Percentiles rank a stretch among this genome's conserved stretches.
These are phyloP conservation scores for Candida sanyiensis DNA, from an alignment of 805 yeast species.

Conservation along the genomic window DNA sequence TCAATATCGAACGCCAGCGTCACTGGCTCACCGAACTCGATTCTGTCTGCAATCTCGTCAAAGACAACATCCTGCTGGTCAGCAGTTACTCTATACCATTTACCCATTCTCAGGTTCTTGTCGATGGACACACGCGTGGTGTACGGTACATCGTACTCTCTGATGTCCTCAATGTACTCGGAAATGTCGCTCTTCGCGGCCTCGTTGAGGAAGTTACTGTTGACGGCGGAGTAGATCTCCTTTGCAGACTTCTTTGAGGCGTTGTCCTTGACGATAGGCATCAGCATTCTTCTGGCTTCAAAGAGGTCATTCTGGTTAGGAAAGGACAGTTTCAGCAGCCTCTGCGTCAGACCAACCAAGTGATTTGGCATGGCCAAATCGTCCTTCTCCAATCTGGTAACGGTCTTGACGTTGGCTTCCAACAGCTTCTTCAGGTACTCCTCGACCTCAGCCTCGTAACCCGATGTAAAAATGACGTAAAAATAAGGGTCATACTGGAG, in stretches of 20 bases:
- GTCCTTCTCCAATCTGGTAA: slow-evolving; percentile 58
- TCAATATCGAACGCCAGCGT: slow-evolving; percentile 96
- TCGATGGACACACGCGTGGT: slow-evolving; percentile 97
- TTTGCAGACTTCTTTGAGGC: slow-evolving; percentile 53
- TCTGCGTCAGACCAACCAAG: slow-evolving; percentile 64
- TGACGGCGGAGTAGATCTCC: slow-evolving; percentile 59
- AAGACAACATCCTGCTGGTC: slow-evolving; percentile 49
- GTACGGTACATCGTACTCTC: slow-evolving; percentile 95
- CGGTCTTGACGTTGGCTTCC: slow-evolving; percentile 55
- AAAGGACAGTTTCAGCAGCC: slow-evolving; percentile 63
- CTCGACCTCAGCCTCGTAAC: slow-evolving; percentile 63
- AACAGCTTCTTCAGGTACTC: slow-evolving; percentile 68
- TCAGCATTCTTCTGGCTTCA: slow-evolving; percentile 62
- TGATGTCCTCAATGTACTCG: slow-evolving; percentile 66
- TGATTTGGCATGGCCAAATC: slow-evolving; percentile 84
- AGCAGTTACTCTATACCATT: slow-evolving; percentile 85
- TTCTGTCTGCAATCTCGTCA: slow-evolving; percentile 60
- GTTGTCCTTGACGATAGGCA: slow-evolving; percentile 69
- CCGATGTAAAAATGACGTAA: slow-evolving; percentile 57
- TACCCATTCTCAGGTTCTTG: slow-evolving; percentile 79
- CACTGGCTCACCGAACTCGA: slow-evolving; percentile 96
- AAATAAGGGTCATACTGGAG: slow-evolving; percentile 84
- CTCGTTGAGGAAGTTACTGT: slow-evolving; percentile 27
- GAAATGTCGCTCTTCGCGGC: slow-evolving; percentile 43
- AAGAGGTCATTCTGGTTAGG: slow-evolving; percentile 69